phyloP scores from a whole-genome alignment of 2,329 filamentous ascomycete species.

The Diaporthe sp. region DNA sequence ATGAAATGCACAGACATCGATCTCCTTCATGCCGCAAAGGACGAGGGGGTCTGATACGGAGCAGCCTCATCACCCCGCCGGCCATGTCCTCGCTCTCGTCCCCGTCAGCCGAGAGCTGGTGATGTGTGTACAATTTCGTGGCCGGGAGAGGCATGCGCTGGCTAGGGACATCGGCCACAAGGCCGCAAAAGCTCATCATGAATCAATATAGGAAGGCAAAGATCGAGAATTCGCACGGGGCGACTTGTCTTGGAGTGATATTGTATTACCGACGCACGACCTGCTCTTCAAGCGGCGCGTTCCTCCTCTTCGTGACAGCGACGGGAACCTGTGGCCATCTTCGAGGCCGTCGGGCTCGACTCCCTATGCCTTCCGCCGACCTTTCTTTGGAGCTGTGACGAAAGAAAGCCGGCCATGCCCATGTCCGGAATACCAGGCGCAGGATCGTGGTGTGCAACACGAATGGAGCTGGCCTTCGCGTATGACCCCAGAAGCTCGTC shows the following conservation, averaged over 20 bases:
- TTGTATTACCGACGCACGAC: conserved; percentile 11
- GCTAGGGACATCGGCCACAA: conserved; percentile 45
- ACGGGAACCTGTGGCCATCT: background rate
- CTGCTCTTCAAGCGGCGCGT: background rate
- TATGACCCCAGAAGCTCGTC: background rate
- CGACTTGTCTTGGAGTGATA: background rate
- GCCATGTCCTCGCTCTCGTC: background rate
- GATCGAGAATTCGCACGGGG: background rate
- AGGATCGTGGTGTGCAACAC: background rate
- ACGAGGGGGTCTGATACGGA: background rate
- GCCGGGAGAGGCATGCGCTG: background rate
- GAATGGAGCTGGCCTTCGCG: background rate
- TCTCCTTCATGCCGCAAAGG: background rate
- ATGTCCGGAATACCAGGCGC: background rate
- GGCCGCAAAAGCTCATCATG: background rate
- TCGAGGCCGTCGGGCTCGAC: background rate
- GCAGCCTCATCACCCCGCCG: background rate
- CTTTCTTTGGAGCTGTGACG: background rate
- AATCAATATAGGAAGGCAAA: background rate
- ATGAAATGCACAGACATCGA: background rate
- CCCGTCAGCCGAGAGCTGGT: too few species aligned
- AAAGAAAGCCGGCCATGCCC: background rate
- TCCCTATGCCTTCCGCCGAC: background rate
- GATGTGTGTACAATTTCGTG: background rate
- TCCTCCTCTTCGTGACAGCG: background rate